A percentile compares a stretch with the other conserved stretches of the same genome.
Evolutionary conservation across 192 early-diverging fungal genomes (phyloP).

Genomic region (Coemansia sp.): DNA sequence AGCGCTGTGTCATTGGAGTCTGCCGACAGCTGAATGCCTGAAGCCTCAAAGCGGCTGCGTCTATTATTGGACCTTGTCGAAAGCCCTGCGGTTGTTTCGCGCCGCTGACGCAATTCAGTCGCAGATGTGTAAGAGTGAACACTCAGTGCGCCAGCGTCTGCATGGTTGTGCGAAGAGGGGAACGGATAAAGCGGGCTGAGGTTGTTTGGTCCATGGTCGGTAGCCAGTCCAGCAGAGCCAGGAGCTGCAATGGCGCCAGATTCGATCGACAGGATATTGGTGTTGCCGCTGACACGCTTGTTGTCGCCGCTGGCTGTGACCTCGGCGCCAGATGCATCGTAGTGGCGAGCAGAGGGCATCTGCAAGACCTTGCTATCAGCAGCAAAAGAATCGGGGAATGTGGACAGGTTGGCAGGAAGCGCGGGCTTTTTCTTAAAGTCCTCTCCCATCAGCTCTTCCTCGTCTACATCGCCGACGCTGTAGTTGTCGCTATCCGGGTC

Average conservation of each 20-base stretch:
- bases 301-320: not conserved
- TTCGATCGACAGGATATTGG: constrained; percentile 40
- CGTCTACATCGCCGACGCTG: not conserved
- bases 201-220: not conserved
- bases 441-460: constrained; percentile 8
- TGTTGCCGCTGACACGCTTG: constrained; percentile 27
- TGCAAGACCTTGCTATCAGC: constrained; percentile 8
- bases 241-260: constrained; percentile 6
- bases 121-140: constrained; percentile 40
- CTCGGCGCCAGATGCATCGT: constrained; percentile 11
- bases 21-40: constrained; percentile 10
- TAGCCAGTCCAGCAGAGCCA: not conserved
- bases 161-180: not conserved
- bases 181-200: not conserved
- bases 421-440: constrained; percentile 4
- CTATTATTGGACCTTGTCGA: constrained; percentile 6
- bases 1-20: constrained; percentile 17
- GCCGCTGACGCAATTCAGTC: constrained; percentile 43
- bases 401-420: not conserved
- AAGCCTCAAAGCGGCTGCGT: constrained; percentile 29
- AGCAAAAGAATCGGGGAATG: not conserved
- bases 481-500: not conserved
- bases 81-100: constrained; percentile 2
- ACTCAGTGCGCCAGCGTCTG: constrained; percentile 13
- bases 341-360: constrained; percentile 42